Evolutionary conservation across 2,329 filamentous ascomycete species (phyloP).

Genomic region (Metarhizium guizhouense): DNA sequence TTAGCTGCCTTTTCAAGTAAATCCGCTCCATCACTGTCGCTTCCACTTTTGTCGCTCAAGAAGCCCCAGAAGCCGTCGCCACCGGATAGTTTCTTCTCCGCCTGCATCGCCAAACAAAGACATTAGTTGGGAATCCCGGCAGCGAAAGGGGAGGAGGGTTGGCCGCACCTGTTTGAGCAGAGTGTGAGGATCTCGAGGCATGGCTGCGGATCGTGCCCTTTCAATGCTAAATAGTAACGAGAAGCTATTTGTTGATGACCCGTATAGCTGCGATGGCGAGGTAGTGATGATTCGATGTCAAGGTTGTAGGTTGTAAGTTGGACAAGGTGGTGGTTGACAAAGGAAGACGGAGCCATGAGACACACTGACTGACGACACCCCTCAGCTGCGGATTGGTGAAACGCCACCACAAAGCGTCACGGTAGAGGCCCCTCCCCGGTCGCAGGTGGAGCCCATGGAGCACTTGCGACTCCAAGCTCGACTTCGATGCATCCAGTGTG

Average conservation of each 20-base stretch:
- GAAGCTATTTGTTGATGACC: not conserved
- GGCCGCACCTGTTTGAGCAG: conserved; percentile 63
- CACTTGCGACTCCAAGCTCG: not conserved
- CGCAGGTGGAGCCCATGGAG: not conserved
- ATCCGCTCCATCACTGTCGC: conserved; percentile 83
- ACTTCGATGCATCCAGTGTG: not conserved
- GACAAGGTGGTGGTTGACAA: not conserved
- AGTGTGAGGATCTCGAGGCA: conserved; percentile 70
- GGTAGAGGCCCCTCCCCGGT: too few species aligned
- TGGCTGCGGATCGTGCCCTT: conserved; percentile 23
- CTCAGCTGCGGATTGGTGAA: not conserved
- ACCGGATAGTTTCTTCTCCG: conserved; percentile 70
- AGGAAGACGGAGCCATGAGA: not conserved
- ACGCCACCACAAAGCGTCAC: not conserved
- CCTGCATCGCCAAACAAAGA: conserved; percentile 41
- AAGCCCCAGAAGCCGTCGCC: conserved; percentile 78
- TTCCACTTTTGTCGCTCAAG: conserved; percentile 80
- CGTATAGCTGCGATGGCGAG: not conserved
- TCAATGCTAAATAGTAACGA: not conserved
- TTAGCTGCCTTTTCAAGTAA: conserved; percentile 84
- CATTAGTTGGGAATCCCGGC: conserved; percentile 2
- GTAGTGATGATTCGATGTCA: not conserved
- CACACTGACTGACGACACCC: not conserved
- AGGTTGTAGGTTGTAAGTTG: not conserved
- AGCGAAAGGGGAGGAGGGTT: conserved; percentile 12